Conservation (phyloP, 2,329 filamentous ascomycete genomes). For the Aureobasidium vineae region DNA sequence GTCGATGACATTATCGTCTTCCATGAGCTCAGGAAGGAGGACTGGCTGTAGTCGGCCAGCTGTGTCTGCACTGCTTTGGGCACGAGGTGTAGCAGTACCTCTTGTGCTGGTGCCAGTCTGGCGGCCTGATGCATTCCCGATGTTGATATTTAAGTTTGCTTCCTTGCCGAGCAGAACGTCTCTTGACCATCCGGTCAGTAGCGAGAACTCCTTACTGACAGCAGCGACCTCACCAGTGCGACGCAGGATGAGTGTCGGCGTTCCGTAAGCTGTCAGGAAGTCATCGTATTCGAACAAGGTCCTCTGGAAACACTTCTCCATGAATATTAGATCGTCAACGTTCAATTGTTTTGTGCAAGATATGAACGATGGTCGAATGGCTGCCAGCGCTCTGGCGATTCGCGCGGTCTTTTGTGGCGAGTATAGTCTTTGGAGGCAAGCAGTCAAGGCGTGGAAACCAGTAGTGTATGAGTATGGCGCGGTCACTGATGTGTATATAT, state of each 20-base stretch:
- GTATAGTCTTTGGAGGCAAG: slow-evolving; percentile 75
- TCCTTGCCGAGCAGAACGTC: slow-evolving; percentile 85
- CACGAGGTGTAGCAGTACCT: slow-evolving; percentile 49
- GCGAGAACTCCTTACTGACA: slow-evolving; percentile 95
- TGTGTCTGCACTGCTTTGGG: slow-evolving; percentile 33
- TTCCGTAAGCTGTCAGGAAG: slow-evolving; percentile 82
- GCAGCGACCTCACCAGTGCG: slow-evolving; percentile 93
- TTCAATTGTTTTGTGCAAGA: slow-evolving; percentile 87
- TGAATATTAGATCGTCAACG: slow-evolving; percentile 86
- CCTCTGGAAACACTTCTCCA: slow-evolving; percentile 95
- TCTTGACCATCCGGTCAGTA: slow-evolving; percentile 90
- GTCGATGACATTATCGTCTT: slow-evolving; percentile 88
- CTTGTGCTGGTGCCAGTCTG: slow-evolving; percentile 48
- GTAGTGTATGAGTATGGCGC: slow-evolving; percentile 89
- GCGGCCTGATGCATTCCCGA: slow-evolving; percentile 52
- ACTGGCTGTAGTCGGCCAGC: slow-evolving; percentile 65
- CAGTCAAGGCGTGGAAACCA: slow-evolving; percentile 85
- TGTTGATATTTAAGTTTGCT: slow-evolving; percentile 83
- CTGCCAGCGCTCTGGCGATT: slow-evolving; percentile 83
- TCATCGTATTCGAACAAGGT: slow-evolving; percentile 92
- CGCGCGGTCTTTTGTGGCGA: slow-evolving; percentile 71
- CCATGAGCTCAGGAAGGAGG: slow-evolving; percentile 87
- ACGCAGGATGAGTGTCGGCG: slow-evolving; percentile 86
- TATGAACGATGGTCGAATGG: slow-evolving; percentile 90
- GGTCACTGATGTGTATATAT: slow-evolving; percentile 84